Evolutionary conservation across 1,139 yeast species (phyloP).

Genomic region (Tardiomyces blankii): DNA sequence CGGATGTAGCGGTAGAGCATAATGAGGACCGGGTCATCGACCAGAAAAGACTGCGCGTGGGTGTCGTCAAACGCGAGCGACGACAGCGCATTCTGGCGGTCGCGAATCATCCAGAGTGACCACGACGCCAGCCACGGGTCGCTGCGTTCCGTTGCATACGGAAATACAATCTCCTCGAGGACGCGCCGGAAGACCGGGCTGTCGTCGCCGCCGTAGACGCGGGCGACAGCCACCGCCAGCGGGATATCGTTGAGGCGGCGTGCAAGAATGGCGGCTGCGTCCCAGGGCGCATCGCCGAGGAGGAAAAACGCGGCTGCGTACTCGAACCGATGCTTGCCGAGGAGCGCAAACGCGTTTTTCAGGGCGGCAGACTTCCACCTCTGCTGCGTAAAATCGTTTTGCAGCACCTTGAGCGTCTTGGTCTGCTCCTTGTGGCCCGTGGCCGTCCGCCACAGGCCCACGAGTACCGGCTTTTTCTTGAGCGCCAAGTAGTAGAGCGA

Average conservation of each 20-base stretch:
- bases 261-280: constrained; percentile 64
- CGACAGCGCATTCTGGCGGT: neutral
- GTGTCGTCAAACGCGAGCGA: constrained; percentile 10
- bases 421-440: constrained; percentile 69
- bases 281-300: constrained; percentile 65
- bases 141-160: constrained; percentile 47
- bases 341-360: constrained; percentile 82
- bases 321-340: constrained; percentile 76
- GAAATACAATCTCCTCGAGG: constrained; percentile 40
- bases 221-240: constrained; percentile 70
- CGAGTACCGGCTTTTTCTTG: constrained; percentile 59
- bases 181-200: constrained; percentile 40
- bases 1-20: constrained; percentile 55
- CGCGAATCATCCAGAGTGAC: constrained; percentile 32
- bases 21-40: constrained; percentile 74
- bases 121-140: constrained; percentile 80
- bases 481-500: constrained; percentile 71
- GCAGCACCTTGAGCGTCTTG: constrained; percentile 66
- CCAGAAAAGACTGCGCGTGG: constrained; percentile 39
- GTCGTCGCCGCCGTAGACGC: constrained; percentile 49
- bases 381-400: constrained; percentile 59
- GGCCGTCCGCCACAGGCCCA: constrained; percentile 77
- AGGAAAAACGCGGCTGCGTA: constrained; percentile 90
- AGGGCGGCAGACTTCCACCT: constrained; percentile 84
- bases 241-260: constrained; percentile 55